Conservation (phyloP, 108 stramenopile genomes). For the Cyclotella sp. region DNA sequence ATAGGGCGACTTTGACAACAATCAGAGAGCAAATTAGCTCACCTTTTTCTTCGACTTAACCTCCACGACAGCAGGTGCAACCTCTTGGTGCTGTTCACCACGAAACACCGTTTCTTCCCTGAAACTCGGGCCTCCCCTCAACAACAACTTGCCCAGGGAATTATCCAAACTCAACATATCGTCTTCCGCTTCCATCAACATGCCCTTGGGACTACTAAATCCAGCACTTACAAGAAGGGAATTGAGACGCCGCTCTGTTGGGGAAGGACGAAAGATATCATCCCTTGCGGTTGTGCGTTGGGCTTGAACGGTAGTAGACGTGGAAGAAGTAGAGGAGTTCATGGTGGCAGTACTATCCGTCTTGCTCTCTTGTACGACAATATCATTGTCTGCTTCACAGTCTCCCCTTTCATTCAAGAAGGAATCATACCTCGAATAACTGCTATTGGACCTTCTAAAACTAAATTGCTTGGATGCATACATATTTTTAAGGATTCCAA, state of each 20-base stretch:
- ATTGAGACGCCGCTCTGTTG: not conserved
- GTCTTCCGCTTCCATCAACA: not conserved
- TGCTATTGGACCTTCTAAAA: slow-evolving; percentile 36
- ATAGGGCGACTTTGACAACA: too few relatives aligned
- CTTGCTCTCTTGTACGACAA: not conserved
- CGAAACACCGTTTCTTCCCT: slow-evolving; percentile 47
- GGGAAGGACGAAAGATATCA: slow-evolving; percentile 42
- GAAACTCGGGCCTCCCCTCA: slow-evolving; percentile 46
- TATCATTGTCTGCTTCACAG: not conserved
- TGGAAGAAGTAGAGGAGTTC: not conserved
- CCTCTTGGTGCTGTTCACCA: not conserved
- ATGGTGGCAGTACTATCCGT: not conserved
- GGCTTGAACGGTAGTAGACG: not conserved
- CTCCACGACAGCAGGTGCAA: too few relatives aligned
- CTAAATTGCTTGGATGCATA: slow-evolving; percentile 46
- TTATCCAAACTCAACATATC: slow-evolving; percentile 25
- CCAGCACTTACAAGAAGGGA: slow-evolving; percentile 8
- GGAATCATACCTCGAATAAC: slow-evolving; percentile 47
- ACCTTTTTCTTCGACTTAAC: slow-evolving; percentile 16
- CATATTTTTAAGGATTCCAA: slow-evolving; percentile 28
- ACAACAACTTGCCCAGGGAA: slow-evolving; percentile 40
- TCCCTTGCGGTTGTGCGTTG: not conserved
- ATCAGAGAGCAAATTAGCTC: not conserved
- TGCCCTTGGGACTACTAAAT: slow-evolving; percentile 1
- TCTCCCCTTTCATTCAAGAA: slow-evolving; percentile 22